Evolutionary conservation across 2,329 filamentous ascomycete genomes (phyloP).

Genomic region (Exophiala xenobiotica): DNA sequence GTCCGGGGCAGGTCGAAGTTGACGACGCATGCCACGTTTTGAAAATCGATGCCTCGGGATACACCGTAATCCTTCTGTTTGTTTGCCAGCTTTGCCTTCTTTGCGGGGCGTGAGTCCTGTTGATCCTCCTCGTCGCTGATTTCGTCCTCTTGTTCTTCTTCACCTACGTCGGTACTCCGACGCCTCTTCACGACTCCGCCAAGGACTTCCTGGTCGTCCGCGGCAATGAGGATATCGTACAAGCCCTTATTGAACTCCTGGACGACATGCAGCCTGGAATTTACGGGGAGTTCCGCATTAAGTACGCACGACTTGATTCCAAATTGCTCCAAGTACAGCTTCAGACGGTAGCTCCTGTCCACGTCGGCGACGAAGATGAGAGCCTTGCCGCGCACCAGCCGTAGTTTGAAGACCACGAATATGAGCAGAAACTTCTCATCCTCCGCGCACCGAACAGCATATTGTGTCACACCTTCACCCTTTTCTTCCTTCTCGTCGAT

Average conservation of each 20-base stretch:
- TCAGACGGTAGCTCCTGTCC: slow-evolving; percentile 85
- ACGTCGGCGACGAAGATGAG: slow-evolving; percentile 83
- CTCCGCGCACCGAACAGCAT: slow-evolving; percentile 85
- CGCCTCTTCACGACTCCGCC: slow-evolving; percentile 46
- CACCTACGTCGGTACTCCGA: slow-evolving; percentile 29
- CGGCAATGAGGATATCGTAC: slow-evolving; percentile 97
- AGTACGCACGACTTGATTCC: slow-evolving; percentile 89
- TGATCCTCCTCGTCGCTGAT: slow-evolving; percentile 41
- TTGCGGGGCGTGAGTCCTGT: slow-evolving; percentile 37
- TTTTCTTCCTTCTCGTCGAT: slow-evolving; percentile 79
- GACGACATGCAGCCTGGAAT: slow-evolving; percentile 88
- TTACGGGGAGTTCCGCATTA: slow-evolving; percentile 91
- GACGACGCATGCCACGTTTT: slow-evolving; percentile 88
- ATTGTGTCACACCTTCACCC: slow-evolving; percentile 77
- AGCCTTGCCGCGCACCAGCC: slow-evolving; percentile 89
- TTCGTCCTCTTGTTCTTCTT: slow-evolving; percentile 34
- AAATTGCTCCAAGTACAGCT: slow-evolving; percentile 95
- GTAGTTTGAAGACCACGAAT: slow-evolving; percentile 93
- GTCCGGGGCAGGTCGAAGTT: slow-evolving; percentile 93
- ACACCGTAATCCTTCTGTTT: slow-evolving; percentile 87
- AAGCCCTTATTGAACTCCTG: slow-evolving; percentile 96
- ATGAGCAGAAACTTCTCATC: slow-evolving; percentile 93
- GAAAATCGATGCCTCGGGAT: slow-evolving; percentile 95
- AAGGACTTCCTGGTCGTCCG: slow-evolving; percentile 83
- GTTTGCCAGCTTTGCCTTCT: slow-evolving; percentile 65